phyloP scores from a whole-genome alignment of 805 yeast species.

The Starmerella stellata region DNA sequence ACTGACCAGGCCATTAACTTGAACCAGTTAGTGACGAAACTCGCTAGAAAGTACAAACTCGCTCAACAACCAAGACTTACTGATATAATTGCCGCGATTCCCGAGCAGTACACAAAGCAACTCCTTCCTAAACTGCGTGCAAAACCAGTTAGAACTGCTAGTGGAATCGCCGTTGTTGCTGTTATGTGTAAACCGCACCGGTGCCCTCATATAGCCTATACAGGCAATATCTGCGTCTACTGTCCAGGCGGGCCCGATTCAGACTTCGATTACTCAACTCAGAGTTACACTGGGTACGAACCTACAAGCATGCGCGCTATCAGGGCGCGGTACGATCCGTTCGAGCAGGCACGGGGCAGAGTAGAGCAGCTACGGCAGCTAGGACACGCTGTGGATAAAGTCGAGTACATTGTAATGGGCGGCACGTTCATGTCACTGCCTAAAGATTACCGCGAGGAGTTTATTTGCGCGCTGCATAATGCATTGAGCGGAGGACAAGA shows the following conservation, averaged over 20 bases:
- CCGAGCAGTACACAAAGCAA: conserved; percentile 86
- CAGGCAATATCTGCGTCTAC: conserved; percentile 93
- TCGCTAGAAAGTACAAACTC: conserved; percentile 77
- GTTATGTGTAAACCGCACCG: conserved; percentile 99
- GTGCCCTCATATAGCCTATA: conserved; percentile 97
- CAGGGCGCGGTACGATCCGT: conserved; percentile 93
- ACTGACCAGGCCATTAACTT: conserved; percentile 52
- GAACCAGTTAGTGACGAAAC: conserved; percentile 71
- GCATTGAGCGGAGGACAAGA: conserved; percentile 89
- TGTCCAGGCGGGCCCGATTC: conserved; percentile 99
- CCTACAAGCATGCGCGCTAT: conserved; percentile 99
- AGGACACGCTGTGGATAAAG: conserved; percentile 94
- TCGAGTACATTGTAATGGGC: conserved; percentile 95
- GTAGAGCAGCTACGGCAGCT: conserved; percentile 86
- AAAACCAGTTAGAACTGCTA: conserved; percentile 96
- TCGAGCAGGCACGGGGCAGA: conserved; percentile 95
- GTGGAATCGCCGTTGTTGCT: conserved; percentile 97
- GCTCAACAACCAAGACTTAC: conserved; percentile 87
- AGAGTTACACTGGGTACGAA: conserved; percentile 94
- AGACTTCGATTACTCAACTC: conserved; percentile 94
- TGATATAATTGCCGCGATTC: conserved; percentile 85
- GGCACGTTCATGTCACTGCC: conserved; percentile 97
- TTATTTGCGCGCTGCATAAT: conserved; percentile 78
- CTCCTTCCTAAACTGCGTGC: conserved; percentile 86
- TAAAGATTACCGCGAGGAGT: conserved; percentile 70